Evolutionary conservation across 2,329 filamentous ascomycete species (phyloP).

Genomic region (Botrytis porri): DNA sequence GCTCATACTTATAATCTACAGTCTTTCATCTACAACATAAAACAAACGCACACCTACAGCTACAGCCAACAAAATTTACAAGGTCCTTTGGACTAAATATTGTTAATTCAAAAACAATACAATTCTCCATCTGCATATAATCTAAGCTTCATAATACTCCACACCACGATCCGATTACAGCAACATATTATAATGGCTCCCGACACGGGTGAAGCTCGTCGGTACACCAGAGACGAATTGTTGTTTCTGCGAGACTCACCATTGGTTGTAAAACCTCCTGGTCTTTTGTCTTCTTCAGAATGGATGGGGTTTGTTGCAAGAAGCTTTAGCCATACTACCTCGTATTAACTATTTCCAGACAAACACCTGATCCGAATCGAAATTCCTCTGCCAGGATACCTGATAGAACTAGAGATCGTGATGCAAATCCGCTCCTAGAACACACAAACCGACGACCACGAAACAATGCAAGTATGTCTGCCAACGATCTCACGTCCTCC

Average conservation of each 20-base stretch:
- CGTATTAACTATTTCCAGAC: slow-evolving; percentile 31
- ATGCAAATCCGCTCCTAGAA: slow-evolving; percentile 35
- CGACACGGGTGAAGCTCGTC: slow-evolving; percentile 20
- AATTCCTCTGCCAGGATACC: slow-evolving; percentile 38
- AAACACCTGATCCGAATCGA: slow-evolving; percentile 35
- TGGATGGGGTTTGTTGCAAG: slow-evolving; percentile 80
- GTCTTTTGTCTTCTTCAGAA: slow-evolving; percentile 80
- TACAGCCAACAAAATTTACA: background rate
- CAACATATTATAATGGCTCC: slow-evolving; percentile 33
- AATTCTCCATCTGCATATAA: background rate
- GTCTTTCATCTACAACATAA: background rate
- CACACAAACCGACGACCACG: slow-evolving; percentile 47
- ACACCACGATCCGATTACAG: background rate
- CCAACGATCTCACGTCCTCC: slow-evolving; percentile 10
- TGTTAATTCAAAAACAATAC: background rate
- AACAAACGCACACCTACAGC: background rate
- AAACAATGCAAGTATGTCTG: slow-evolving; percentile 53
- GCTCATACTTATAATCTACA: background rate
- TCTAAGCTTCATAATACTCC: background rate
- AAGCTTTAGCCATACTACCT: background rate
- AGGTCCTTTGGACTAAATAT: background rate
- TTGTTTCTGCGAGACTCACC: slow-evolving; percentile 76
- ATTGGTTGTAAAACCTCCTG: slow-evolving; percentile 70
- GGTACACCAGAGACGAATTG: slow-evolving; percentile 74
- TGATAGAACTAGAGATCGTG: slow-evolving; percentile 47